Percentiles rank a stretch among this genome's conserved stretches.
Evolutionary conservation across 345 rosid genomes (phyloP).

Genomic region (Balakata baccata): DNA sequence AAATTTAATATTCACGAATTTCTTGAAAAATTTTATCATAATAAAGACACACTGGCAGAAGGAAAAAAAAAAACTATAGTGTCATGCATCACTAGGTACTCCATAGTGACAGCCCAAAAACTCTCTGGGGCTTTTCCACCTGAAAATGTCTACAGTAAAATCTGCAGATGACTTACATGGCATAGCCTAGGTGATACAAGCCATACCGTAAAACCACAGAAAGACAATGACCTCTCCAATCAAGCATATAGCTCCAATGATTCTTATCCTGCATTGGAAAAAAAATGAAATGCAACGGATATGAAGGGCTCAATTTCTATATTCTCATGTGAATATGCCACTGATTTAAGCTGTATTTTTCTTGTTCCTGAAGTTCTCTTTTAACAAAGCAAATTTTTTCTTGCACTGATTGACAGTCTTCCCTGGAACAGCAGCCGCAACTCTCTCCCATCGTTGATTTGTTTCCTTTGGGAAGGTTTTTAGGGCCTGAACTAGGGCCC

Average conservation of each 20-base stretch:
- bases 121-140: slow-evolving; percentile 1
- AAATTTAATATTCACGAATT: too few species aligned
- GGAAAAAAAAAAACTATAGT: neutral
- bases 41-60: too few species aligned
- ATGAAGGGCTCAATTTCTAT: too few species aligned
- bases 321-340: neutral
- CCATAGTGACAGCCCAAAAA: slow-evolving; percentile 6
- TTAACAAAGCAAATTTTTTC: slow-evolving; percentile 77
- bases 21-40: too few species aligned
- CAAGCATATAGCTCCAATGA: neutral
- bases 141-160: neutral
- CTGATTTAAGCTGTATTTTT: slow-evolving; percentile 40
- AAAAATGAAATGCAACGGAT: slow-evolving; percentile 1
- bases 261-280: neutral
- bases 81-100: neutral
- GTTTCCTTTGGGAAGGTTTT: slow-evolving; percentile 96
- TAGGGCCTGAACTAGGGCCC: slow-evolving; percentile 87
- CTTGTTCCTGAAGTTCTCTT: slow-evolving; percentile 84
- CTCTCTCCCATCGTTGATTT: slow-evolving; percentile 93
- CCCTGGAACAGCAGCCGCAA: slow-evolving; percentile 96
- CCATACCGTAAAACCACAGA: neutral
- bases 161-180: neutral
- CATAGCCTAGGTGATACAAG: neutral
- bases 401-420: slow-evolving; percentile 87
- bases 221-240: neutral